phyloP scores from a whole-genome alignment of 2,329 filamentous ascomycete genomes.

The Aureobasidium musti region DNA sequence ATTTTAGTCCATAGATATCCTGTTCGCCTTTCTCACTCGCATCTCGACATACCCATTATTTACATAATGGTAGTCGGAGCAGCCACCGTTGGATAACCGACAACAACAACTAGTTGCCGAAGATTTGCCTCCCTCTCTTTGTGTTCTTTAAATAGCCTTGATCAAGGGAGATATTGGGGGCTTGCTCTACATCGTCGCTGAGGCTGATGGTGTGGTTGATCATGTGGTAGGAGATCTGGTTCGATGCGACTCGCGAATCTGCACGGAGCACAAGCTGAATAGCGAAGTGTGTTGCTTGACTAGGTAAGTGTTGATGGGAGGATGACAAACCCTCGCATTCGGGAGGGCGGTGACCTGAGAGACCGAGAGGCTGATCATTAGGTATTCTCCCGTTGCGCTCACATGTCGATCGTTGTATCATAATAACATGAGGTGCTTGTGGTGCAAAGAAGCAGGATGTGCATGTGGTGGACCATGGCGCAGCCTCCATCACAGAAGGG shows the following conservation, averaged over 20 bases:
- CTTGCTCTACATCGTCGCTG: neutral
- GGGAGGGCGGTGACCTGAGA: neutral
- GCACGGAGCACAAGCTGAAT: neutral
- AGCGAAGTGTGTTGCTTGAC: neutral
- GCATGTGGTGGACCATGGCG: neutral
- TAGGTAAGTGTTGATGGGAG: neutral
- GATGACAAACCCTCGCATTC: neutral
- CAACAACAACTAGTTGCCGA: slow-evolving; percentile 3
- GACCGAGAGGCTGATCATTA: neutral
- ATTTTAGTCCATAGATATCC: neutral
- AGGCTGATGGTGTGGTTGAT: neutral
- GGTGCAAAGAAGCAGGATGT: neutral
- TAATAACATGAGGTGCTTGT: neutral
- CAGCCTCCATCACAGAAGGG: neutral
- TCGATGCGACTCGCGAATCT: neutral
- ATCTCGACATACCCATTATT: neutral
- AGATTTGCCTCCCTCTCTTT: neutral
- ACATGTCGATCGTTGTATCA: neutral
- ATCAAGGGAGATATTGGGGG: neutral
- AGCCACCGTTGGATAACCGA: slow-evolving; percentile 7
- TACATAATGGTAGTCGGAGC: slow-evolving; percentile 9
- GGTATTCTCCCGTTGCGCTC: neutral
- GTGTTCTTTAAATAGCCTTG: neutral
- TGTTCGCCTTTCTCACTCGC: neutral
- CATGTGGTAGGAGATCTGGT: slow-evolving; percentile 9